Evolutionary conservation across 495 filamentous ascomycete genomes (phyloP), one percentile per base, ranked within the genome.

Genomic region (Talaromyces adpressus): DNA sequence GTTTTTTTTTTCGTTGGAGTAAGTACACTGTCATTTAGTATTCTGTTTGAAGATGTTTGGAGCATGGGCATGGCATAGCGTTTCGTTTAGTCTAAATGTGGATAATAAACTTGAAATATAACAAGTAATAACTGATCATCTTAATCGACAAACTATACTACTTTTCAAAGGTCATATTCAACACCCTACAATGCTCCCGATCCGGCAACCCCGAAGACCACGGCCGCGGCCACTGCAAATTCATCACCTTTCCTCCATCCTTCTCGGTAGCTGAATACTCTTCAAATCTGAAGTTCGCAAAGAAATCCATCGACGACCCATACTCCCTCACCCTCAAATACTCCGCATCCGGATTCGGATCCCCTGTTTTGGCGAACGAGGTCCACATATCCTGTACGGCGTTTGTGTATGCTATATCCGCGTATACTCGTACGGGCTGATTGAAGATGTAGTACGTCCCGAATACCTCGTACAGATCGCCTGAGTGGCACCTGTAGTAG

Each of bases 331-430:
- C n/a, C 1, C 5, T 18, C 14, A 62, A 16, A 52, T 62, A 62
- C 9, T 29, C 23, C 20, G 16, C 3, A 23, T 62, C 47, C 4
- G 60, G 60, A 23, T 62, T 62, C 45, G 60, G 60, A 41, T 62
- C 53, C 4, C 60, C 60, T 2, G 23, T 62, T 20, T 34, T 62
- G 8, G 60, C 60, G 51, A 62, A 62, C 8, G 60, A 39, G 22
- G 60, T 62, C 60, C 60, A 62, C 3, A 62, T 62, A 34, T 53
- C 60, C 7, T 62, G 60, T 16, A 62, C 27, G 0, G 47, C 60
- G 18, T 62, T 62, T 36, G 60, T 62, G 23, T 62, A 62, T 18
- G 51, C 29, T 29, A 62, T 62, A 36, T 62, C 60, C n/a, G 32
- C 60, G 22, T 51, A 45, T 12, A 62, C 60, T 1, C 60, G 9